Evolutionary conservation across 2,329 filamentous ascomycete species (phyloP).

Genomic region (Fusarium keratoplasticum): DNA sequence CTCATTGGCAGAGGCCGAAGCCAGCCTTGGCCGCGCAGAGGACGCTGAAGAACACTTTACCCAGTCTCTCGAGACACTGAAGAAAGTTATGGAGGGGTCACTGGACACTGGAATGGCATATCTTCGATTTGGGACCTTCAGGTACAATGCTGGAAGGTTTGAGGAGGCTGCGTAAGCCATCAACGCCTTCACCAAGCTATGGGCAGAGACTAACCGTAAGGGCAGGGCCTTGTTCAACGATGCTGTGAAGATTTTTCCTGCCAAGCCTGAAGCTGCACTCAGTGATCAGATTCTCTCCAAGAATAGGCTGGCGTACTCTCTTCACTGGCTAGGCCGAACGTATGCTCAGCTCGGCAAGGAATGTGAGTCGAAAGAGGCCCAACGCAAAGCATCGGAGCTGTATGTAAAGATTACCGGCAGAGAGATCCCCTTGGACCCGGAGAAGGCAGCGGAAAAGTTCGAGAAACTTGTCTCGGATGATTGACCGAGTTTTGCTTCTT

Average conservation of each 20-base stretch:
- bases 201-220: background rate
- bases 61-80: background rate
- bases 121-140: background rate
- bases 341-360: background rate
- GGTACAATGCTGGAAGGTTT: background rate
- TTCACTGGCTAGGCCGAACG: background rate
- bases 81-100: background rate
- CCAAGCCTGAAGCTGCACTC: background rate
- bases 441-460: background rate
- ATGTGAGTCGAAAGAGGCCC: background rate
- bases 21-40: background rate
- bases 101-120: background rate
- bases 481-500: background rate
- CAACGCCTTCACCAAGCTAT: no score
- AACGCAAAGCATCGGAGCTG: background rate
- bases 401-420: background rate
- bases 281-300: background rate
- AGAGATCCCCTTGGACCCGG: background rate
- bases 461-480: background rate
- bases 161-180: background rate
- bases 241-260: background rate
- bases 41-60: background rate
- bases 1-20: background rate
- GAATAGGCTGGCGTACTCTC: background rate
- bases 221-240: background rate